Percentiles rank a stretch among this genome's conserved stretches.
These are phyloP conservation scores for Calocybe indica DNA, from an alignment of 768 basidiomycete species.

Conservation along the genomic window DNA sequence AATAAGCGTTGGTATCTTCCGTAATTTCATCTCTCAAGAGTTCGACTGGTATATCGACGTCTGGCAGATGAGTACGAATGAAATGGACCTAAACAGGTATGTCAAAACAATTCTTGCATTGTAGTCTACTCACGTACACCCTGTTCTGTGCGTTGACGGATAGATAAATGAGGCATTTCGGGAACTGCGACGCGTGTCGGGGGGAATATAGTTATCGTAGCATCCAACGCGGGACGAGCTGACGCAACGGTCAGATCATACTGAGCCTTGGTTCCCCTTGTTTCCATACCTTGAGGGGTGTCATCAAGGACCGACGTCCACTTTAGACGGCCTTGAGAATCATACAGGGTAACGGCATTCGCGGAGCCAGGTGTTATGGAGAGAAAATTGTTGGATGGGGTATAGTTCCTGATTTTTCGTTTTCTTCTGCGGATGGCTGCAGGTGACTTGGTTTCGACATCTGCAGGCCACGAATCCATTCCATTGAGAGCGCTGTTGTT, in stretches of 20 bases:
- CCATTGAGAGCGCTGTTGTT: constrained; percentile 31
- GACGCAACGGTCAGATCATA: too few species aligned
- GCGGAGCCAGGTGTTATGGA: constrained; percentile 51
- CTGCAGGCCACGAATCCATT: constrained; percentile 73
- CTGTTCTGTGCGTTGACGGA: constrained; percentile 36
- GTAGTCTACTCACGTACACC: constrained; percentile 38
- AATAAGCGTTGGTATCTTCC: constrained; percentile 32
- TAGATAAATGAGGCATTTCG: constrained; percentile 5
- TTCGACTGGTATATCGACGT: constrained; percentile 68
- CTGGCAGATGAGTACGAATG: constrained; percentile 64
- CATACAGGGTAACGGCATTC: constrained; percentile 49
- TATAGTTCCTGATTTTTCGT: constrained; percentile 21
- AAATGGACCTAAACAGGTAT: constrained; percentile 52
- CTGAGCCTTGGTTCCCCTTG: too few species aligned
- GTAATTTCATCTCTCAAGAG: constrained; percentile 53
- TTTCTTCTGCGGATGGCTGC: constrained; percentile 13
- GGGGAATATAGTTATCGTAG: too few species aligned
- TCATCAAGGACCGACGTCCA: constrained; percentile 44
- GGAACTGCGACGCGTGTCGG: background rate
- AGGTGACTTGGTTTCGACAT: constrained; percentile 26
- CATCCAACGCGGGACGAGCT: too few species aligned
- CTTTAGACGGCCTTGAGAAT: constrained; percentile 35
- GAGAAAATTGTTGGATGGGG: constrained; percentile 35
- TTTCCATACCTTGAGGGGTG: constrained; percentile 15
- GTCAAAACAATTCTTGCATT: background rate